Percentiles rank a stretch among this genome's conserved stretches.
Evolutionary conservation across 2,329 filamentous ascomycete species (phyloP).

Genomic region (Aspergillus thermomutatus): DNA sequence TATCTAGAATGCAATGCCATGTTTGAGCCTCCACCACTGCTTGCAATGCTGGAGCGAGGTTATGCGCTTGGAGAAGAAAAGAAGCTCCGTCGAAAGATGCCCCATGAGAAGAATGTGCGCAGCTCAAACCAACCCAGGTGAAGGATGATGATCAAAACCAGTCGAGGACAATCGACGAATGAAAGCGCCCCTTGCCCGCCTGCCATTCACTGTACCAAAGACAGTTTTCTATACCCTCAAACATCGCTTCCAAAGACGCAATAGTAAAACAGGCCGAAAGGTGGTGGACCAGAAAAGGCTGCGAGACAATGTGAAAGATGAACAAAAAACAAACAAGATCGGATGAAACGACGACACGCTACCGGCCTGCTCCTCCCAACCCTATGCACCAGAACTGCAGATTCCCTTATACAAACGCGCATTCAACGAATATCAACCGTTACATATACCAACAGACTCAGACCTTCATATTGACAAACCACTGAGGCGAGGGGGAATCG

Average conservation of each 20-base stretch:
- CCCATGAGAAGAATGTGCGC: conserved; percentile 8
- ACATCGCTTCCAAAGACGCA: conserved; percentile 23
- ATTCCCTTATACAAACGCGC: conserved; percentile 44
- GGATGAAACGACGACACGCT: conserved; percentile 39
- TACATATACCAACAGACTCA: conserved; percentile 37
- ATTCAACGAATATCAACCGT: conserved; percentile 37
- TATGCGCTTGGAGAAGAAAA: conserved; percentile 21
- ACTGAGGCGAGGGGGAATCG: conserved; percentile 15
- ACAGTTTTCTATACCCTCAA: conserved; percentile 22
- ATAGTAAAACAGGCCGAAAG: conserved; percentile 24
- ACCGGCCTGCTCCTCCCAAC: conserved; percentile 43
- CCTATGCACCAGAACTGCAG: conserved; percentile 42
- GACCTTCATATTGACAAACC: conserved; percentile 37
- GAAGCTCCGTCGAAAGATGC: conserved; percentile 2
- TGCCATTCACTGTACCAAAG: conserved; percentile 8
- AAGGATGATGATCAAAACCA: conserved; percentile 4
- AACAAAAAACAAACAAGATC: conserved; percentile 19
- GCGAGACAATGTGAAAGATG: conserved; percentile 15
- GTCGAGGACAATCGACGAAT: conserved; percentile 16
- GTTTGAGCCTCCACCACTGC: conserved; percentile 1
- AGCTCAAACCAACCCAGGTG: conserved; percentile 10
- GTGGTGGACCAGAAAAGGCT: conserved; percentile 16
- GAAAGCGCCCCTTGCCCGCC: conserved; percentile 16
- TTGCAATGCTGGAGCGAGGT: background rate
- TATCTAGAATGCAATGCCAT: conserved; percentile 30